A percentile compares a stretch with the other conserved stretches of the same genome.
These are phyloP conservation scores for Allium cepa DNA, from an alignment of 106 monocot genomes.

Conservation along the genomic window DNA sequence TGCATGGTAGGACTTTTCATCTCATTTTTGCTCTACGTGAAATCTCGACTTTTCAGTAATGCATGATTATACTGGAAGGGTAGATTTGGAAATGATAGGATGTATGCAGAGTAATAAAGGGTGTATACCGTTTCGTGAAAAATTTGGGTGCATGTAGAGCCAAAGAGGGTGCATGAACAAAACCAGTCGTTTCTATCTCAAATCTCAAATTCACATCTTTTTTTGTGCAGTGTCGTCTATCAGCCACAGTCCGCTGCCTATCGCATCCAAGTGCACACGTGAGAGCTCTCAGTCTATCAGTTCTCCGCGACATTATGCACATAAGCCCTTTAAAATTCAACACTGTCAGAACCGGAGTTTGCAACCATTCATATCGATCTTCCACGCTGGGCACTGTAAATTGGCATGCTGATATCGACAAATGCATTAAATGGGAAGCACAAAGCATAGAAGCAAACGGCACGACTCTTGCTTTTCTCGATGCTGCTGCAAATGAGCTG, in stretches of 20 bases:
- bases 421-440: conserved; percentile 78
- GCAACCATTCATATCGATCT: conserved; percentile 34
- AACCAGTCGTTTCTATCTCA: not conserved
- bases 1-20: no score
- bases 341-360: conserved; percentile 11
- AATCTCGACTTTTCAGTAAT: no score
- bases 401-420: conserved; percentile 78
- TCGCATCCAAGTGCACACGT: conserved; percentile 97
- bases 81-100: no score
- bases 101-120: not conserved
- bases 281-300: conserved; percentile 74
- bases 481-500: conserved; percentile 66
- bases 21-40: no score
- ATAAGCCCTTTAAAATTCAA: conserved; percentile 23
- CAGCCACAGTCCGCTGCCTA: conserved; percentile 84
- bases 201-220: not conserved
- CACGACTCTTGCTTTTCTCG: conserved; percentile 57
- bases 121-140: not conserved
- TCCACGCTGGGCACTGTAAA: conserved; percentile 30
- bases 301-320: conserved; percentile 76
- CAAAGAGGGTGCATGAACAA: no score
- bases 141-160: not conserved
- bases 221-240: conserved; percentile 66
- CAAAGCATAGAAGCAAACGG: conserved; percentile 69
- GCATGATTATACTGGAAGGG: no score